A percentile compares a stretch with the other conserved stretches of the same genome.
Conservation (phyloP, 2,329 filamentous ascomycete genomes). For the Trichophyton schoenleinii region DNA sequence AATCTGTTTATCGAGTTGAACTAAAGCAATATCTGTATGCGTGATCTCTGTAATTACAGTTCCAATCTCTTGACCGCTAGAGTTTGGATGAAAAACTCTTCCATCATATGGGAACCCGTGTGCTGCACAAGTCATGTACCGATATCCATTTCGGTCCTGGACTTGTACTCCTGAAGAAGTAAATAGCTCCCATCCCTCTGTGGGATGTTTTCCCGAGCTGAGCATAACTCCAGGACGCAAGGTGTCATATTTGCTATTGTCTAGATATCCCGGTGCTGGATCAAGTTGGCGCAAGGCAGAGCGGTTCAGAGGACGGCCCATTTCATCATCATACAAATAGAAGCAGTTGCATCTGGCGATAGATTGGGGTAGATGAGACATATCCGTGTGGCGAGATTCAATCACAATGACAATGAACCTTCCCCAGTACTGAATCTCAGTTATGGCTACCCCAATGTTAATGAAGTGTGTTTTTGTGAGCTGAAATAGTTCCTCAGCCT, state of each 20-base stretch:
- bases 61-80: background rate
- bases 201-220: background rate
- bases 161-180: constrained; percentile 2
- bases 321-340: constrained; percentile 11
- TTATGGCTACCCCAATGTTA: constrained; percentile 7
- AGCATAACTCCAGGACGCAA: constrained; percentile 11
- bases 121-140: background rate
- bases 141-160: background rate
- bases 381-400: constrained; percentile 6
- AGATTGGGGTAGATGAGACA: constrained; percentile 6
- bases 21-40: background rate
- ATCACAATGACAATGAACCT: constrained; percentile 12
- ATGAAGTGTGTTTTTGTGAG: constrained; percentile 9
- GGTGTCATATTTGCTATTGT: constrained; percentile 8
- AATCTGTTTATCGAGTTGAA: background rate
- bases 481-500: background rate
- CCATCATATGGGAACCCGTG: background rate
- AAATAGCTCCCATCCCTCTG: background rate
- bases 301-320: background rate
- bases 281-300: background rate
- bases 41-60: background rate
- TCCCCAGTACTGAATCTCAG: constrained; percentile 14
- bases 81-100: background rate
- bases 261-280: background rate
- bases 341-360: constrained; percentile 10